Evolutionary conservation across 177 flowering plant species (phyloP).

Genomic region (Vitis hybrid): DNA sequence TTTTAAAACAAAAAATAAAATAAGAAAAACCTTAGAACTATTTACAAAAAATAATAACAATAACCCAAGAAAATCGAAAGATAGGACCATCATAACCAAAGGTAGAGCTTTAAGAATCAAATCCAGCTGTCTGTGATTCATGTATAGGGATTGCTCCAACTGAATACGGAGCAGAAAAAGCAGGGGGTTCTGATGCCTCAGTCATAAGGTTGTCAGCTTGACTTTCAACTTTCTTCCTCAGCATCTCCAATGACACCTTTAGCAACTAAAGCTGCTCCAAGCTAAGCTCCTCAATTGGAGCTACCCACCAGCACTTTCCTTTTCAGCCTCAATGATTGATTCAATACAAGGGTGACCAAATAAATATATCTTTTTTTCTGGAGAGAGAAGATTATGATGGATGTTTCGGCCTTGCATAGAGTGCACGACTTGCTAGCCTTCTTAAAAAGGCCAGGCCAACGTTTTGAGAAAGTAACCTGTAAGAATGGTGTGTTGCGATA

Average conservation of each 20-base stretch:
- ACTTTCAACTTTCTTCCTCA: conserved; percentile 18
- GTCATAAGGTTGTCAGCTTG: conserved; percentile 10
- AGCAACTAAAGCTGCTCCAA: conserved; percentile 19
- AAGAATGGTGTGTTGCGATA: not conserved
- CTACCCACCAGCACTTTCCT: conserved; percentile 28
- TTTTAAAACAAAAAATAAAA: no score
- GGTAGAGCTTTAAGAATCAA: no score
- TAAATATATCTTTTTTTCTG: conserved; percentile 23
- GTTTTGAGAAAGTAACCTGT: conserved; percentile 33
- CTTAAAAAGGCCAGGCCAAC: conserved; percentile 30
- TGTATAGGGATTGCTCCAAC: no score
- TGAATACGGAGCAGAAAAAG: not conserved
- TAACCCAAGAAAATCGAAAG: no score
- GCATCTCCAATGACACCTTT: conserved; percentile 15
- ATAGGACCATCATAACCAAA: no score
- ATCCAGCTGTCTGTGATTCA: no score
- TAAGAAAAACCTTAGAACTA: no score
- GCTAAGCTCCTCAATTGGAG: conserved; percentile 17
- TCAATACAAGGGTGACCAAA: conserved; percentile 32
- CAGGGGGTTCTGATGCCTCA: not conserved
- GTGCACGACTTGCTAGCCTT: conserved; percentile 36
- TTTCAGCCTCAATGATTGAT: conserved; percentile 14
- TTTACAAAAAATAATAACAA: no score
- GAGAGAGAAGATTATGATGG: conserved; percentile 24
- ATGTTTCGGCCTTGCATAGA: conserved; percentile 25